A percentile compares a stretch with the other conserved stretches of the same genome.
Conservation (phyloP, 2,329 filamentous ascomycete species). For the Coniosporium tulheliwenetii region DNA sequence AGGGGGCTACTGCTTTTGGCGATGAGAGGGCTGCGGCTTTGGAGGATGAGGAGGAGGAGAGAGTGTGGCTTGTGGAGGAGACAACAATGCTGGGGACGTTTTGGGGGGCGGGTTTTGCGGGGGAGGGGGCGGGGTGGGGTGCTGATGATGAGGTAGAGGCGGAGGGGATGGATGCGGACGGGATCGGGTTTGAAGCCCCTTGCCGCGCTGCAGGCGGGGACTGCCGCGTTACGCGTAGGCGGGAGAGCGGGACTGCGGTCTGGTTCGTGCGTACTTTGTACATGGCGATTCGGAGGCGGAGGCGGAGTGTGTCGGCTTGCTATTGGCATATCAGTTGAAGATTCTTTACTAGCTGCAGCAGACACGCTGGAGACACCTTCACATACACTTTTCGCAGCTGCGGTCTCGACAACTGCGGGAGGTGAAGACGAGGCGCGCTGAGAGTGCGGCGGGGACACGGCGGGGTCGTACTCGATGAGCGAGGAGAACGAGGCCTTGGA, state of each 20-base stretch:
- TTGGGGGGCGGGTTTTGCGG: background rate
- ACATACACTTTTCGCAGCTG: background rate
- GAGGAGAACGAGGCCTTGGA: constrained; percentile 29
- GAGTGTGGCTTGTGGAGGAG: background rate
- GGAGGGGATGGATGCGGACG: constrained; percentile 10
- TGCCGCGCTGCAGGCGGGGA: constrained; percentile 5
- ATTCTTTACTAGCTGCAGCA: no score
- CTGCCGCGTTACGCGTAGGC: constrained; percentile 22
- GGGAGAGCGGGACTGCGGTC: constrained; percentile 46
- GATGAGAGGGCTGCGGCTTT: background rate
- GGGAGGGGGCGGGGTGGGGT: background rate
- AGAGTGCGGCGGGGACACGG: constrained; percentile 4
- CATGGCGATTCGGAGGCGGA: constrained; percentile 54
- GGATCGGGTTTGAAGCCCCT: constrained; percentile 10
- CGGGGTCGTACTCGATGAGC: constrained; percentile 29
- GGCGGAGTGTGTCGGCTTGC: constrained; percentile 44
- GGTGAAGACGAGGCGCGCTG: background rate
- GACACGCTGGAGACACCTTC: no score
- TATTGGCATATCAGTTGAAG: background rate
- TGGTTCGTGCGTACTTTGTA: constrained; percentile 67
- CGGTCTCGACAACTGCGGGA: background rate
- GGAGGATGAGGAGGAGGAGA: background rate
- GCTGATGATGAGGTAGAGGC: constrained; percentile 15
- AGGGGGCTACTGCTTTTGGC: background rate
- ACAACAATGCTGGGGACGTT: constrained; percentile 5